Evolutionary conservation across 306 rosid genomes (phyloP), one percentile per base, ranked within the genome.

Genomic region (Ormosia emarginata): DNA sequence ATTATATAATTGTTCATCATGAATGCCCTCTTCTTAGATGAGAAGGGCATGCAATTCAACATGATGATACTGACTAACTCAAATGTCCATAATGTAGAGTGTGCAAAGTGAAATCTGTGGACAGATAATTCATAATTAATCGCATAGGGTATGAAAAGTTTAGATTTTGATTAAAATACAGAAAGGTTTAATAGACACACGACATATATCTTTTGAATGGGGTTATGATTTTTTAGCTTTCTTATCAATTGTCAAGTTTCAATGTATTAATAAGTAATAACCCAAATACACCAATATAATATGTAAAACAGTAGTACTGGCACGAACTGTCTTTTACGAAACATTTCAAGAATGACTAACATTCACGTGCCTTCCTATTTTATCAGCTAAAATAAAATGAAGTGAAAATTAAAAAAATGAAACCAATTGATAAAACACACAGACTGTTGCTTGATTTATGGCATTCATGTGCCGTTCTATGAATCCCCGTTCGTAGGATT

Each of bases 1-100:
- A 32, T 67, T 30, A 8, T 37, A 46, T 50, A n/a, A 58, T 57
- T 74, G 44, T 78, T 46, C 40, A 39, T 34, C 77, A 36, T 44
- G 62, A 36, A 79, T 79, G 81, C 6, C 6, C 68, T n/a, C 68
- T 59, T 66, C 33, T 39, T 11, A 58, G 59, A 61, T 37, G 10
- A 58, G 63, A 82, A 44, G 46, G 46, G 52, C 32, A 52, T 49
- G 75, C 67, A 72, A 71, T 43, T 72, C 10, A 34, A 77, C 18
- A 56, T 34, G 53, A 61, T 71, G 33, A 69, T 72, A 32, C n/a
- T 34, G 46, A 58, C 59, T 43, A 14, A 49, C 73, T 71, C 50
- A 41, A 32, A 36, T 39, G 9, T 61, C 47, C 57, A 39, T 52
- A 6, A 49, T 30, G 49, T 61, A 1, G 56, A 9, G 56, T n/a